A percentile compares a stretch with the other conserved stretches of the same genome.
phyloP scores from a whole-genome alignment of 2,329 filamentous ascomycete species.

The Pseudocercospora fijiensis region DNA sequence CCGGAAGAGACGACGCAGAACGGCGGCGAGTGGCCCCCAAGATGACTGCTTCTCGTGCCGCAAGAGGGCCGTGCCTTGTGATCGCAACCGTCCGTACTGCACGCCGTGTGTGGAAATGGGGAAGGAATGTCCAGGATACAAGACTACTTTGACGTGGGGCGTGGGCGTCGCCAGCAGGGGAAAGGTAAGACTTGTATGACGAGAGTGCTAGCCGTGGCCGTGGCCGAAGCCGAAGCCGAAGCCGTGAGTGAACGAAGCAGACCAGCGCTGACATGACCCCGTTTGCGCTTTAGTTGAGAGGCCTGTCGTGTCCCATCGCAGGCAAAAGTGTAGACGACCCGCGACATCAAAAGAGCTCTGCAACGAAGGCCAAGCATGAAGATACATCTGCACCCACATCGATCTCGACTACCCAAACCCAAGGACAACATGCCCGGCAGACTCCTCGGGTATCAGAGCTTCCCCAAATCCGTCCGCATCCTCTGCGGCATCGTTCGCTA shows the following conservation, averaged over 20 bases:
- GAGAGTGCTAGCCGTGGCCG: neutral
- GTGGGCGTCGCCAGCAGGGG: slow-evolving; percentile 93
- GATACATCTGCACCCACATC: slow-evolving; percentile 17
- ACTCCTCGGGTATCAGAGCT: slow-evolving; percentile 43
- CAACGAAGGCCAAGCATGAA: slow-evolving; percentile 14
- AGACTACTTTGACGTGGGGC: slow-evolving; percentile 94
- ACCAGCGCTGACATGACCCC: neutral
- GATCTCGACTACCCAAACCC: slow-evolving; percentile 10
- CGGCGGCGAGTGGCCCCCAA: slow-evolving; percentile 80
- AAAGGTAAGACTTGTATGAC: slow-evolving; percentile 51
- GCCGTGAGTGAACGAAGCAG: neutral
- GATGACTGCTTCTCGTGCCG: slow-evolving; percentile 95
- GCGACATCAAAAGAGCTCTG: slow-evolving; percentile 15
- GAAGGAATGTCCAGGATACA: slow-evolving; percentile 92
- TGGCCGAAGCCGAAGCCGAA: neutral
- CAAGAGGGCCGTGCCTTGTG: slow-evolving; percentile 80
- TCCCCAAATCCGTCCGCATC: slow-evolving; percentile 35
- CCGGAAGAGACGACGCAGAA: slow-evolving; percentile 77
- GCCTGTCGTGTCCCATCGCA: slow-evolving; percentile 70
- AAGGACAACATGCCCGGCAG: slow-evolving; percentile 36
- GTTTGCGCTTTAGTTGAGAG: slow-evolving; percentile 57
- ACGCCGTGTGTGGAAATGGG: slow-evolving; percentile 89
- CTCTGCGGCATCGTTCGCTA: slow-evolving; percentile 41
- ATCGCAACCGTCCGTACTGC: slow-evolving; percentile 89
- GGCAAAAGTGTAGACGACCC: slow-evolving; percentile 38